Evolutionary conservation across 768 basidiomycete species (phyloP), one percentile per base, ranked within the genome.

Genomic region (Ramaria sp.): DNA sequence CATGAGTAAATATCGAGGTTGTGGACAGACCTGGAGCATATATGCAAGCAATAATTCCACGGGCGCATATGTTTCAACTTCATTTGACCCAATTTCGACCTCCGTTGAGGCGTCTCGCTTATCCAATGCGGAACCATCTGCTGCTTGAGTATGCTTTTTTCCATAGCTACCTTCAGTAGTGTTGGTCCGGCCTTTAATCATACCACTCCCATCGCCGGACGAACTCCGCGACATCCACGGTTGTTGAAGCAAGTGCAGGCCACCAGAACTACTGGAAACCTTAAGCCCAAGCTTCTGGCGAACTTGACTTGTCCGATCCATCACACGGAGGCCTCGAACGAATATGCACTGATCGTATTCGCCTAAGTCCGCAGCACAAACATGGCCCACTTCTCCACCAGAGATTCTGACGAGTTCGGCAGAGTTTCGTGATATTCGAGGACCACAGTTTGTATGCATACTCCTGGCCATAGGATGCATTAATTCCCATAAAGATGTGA

Each of bases 311-410:
- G 19, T 57, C 37, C 47, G 9, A 27, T 57, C 55, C 45, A 57
- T 30, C n/a, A 48, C 34, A n/a, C 31, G 45, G 17, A 57, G 47
- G 4, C 55, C 55, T 20, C 55, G 43, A 13, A 57, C 7, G 33
- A 57, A 57, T 6, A 57, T 39, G 31, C 55, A 57, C 33, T 57
- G 55, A 38, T 57, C 34, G 31, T 57, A 57, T 19, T 20, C 34
- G 13, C 47, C 46, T 2, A 57, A 9, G 4, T 57, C 55, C 20
- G 55, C 55, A 9, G 55, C 55, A 39, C 55, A 57, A 6, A 38
- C 31, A 7, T 39, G 46, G 46, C 24, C 9, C 2, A 20, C 30
- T 24, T 48, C 34, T 33, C 47, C 19, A n/a, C 24, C 31, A n/a
- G 45, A 17, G 20, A 22, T 13, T 20, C 12, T 37, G 20, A n/a